Percentiles rank a stretch among this genome's conserved stretches.
Evolutionary conservation across 192 early-diverging fungal species (phyloP).

Genomic region (Coemansia erecta): DNA sequence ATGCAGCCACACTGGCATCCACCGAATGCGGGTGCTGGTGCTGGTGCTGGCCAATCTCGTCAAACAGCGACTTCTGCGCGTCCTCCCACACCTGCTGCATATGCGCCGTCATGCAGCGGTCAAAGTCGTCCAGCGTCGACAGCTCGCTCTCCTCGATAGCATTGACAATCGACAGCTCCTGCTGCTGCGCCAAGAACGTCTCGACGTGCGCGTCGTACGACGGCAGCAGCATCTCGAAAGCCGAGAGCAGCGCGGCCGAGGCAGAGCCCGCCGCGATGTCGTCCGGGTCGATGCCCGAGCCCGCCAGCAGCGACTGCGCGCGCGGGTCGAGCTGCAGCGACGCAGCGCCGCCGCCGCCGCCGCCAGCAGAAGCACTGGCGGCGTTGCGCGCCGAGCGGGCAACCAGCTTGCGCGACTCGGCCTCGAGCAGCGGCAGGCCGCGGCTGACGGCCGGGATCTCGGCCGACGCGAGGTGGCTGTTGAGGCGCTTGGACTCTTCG

Average conservation of each 20-base stretch:
- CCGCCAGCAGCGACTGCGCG: conserved; percentile 73
- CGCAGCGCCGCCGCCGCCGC: conserved; percentile 6
- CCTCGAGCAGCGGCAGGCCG: conserved; percentile 85
- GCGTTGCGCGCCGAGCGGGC: conserved; percentile 36
- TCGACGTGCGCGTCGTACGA: conserved; percentile 82
- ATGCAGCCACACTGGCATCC: not conserved
- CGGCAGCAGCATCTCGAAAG: conserved; percentile 72
- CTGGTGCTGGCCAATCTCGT: conserved; percentile 76
- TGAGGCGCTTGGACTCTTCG: conserved; percentile 73
- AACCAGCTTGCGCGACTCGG: conserved; percentile 74
- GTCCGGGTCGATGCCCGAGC: conserved; percentile 77
- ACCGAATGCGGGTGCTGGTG: conserved; percentile 1
- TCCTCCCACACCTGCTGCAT: conserved; percentile 73
- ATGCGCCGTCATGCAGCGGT: conserved; percentile 56
- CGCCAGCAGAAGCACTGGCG: too few species aligned
- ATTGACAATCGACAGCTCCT: conserved; percentile 71
- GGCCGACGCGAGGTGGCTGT: conserved; percentile 64
- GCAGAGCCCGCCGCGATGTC: conserved; percentile 59
- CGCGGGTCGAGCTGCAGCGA: conserved; percentile 26
- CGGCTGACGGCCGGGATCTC: conserved; percentile 78
- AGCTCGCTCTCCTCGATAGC: conserved; percentile 71
- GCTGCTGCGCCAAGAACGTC: conserved; percentile 69
- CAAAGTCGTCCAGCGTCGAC: conserved; percentile 66
- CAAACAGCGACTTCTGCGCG: conserved; percentile 70
- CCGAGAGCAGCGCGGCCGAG: conserved; percentile 65